A percentile compares a stretch with the other conserved stretches of the same genome.
These are phyloP conservation scores for Luzula sylvatica DNA, from an alignment of 176 grass and related monocot species.

Conservation along the genomic window DNA sequence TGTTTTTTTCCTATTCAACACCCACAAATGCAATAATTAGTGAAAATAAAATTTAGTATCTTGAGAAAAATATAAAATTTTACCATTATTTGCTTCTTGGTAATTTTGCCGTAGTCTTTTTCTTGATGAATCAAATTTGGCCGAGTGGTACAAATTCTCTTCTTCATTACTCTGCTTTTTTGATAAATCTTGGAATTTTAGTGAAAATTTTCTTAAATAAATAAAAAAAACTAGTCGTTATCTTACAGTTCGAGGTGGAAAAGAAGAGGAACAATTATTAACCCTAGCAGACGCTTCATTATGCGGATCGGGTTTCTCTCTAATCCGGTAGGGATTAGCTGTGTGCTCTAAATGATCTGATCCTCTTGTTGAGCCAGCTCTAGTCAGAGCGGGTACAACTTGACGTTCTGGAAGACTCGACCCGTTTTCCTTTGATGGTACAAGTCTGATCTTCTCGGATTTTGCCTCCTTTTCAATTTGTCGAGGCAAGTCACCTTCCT, in stretches of 20 bases:
- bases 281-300: slow-evolving; percentile 25
- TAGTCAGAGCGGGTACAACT: neutral
- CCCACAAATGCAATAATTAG: neutral
- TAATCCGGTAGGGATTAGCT: too few species aligned
- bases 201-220: neutral
- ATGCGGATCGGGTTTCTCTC: slow-evolving; percentile 23
- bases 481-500: neutral
- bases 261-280: slow-evolving; percentile 26
- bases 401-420: neutral
- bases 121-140: slow-evolving; percentile 48
- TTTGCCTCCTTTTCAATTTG: too few species aligned
- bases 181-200: neutral
- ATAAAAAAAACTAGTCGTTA: neutral
- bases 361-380: neutral
- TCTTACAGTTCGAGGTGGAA: slow-evolving; percentile 30
- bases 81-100: slow-evolving; percentile 75
- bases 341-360: neutral
- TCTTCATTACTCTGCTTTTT: slow-evolving; percentile 40
- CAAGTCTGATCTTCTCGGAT: too few species aligned
- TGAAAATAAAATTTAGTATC: neutral
- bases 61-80: neutral
- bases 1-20: slow-evolving; percentile 55
- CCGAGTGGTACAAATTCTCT: slow-evolving; percentile 30
- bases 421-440: too few species aligned
- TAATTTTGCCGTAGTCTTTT: slow-evolving; percentile 86